phyloP scores from a whole-genome alignment of 352 stramenopile genomes.

The Thalassiosira mediterranea region DNA sequence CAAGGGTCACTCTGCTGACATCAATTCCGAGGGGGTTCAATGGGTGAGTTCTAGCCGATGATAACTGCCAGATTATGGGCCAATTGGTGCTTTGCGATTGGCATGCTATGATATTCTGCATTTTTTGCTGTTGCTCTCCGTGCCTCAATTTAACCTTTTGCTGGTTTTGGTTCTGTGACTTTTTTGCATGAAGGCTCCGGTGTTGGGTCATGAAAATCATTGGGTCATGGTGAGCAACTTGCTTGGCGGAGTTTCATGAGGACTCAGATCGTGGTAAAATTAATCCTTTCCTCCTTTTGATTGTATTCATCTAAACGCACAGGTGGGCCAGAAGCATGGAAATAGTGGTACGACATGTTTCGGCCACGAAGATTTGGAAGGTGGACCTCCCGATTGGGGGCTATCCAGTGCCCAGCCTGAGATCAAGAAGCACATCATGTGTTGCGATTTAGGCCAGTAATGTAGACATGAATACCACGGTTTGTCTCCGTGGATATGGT shows the following conservation, averaged over 20 bases:
- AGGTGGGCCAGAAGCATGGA: constrained; percentile 14
- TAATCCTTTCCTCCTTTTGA: neutral
- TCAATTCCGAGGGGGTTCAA: constrained; percentile 11
- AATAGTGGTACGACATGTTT: constrained; percentile 41
- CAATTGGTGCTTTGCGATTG: neutral
- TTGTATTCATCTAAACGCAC: neutral
- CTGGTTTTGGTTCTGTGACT: neutral
- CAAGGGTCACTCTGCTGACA: neutral
- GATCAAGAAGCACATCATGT: constrained; percentile 45
- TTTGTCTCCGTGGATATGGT: neutral
- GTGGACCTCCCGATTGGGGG: constrained; percentile 28
- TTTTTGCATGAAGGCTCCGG: too few species aligned
- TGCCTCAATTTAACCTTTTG: neutral
- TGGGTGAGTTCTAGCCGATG: constrained; percentile 22
- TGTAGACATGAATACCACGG: too few species aligned
- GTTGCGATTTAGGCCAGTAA: constrained; percentile 20
- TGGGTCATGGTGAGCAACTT: constrained; percentile 52
- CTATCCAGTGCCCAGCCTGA: constrained; percentile 23
- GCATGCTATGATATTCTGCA: neutral
- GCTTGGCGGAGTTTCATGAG: too few species aligned
- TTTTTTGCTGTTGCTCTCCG: neutral
- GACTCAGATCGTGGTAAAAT: neutral
- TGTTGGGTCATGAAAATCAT: constrained; percentile 33
- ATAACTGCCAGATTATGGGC: too few species aligned
- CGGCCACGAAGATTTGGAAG: constrained; percentile 39